These are phyloP conservation scores for Nakaseomyces bracarensis DNA, from an alignment of 1,139 yeast species.

Conservation along the genomic window DNA sequence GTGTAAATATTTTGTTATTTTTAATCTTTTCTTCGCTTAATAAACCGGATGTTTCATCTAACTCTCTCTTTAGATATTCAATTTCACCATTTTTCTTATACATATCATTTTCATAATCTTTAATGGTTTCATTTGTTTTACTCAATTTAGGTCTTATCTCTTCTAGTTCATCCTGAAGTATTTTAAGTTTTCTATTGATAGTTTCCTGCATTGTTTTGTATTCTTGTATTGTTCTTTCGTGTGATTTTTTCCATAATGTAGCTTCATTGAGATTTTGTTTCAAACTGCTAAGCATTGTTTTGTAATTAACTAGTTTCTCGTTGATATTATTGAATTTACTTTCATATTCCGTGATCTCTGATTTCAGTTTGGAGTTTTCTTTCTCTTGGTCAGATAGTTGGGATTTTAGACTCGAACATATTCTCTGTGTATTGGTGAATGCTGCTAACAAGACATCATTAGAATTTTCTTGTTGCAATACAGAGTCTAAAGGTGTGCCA, in stretches of 20 bases:
- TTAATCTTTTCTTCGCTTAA: slow-evolving; percentile 29
- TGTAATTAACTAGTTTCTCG: slow-evolving; percentile 18
- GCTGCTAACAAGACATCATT: slow-evolving; percentile 32
- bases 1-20: slow-evolving; percentile 21
- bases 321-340: slow-evolving; percentile 15
- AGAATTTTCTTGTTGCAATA: too few relatives aligned
- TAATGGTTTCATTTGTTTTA: slow-evolving; percentile 14
- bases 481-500: too few relatives aligned
- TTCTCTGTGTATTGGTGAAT: slow-evolving; percentile 29
- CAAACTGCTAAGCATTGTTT: slow-evolving; percentile 14
- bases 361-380: slow-evolving; percentile 22
- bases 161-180: slow-evolving; percentile 15
- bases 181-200: slow-evolving; percentile 17
- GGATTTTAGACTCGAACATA: slow-evolving; percentile 27
- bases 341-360: slow-evolving; percentile 16
- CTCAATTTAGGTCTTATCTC: slow-evolving; percentile 14
- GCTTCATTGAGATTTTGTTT: slow-evolving; percentile 17
- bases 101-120: slow-evolving; percentile 19
- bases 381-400: slow-evolving; percentile 23
- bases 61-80: slow-evolving; percentile 26
- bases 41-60: slow-evolving; percentile 30
- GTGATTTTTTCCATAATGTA: slow-evolving; percentile 16
- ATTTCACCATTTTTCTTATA: slow-evolving; percentile 24
- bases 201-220: slow-evolving; percentile 16
- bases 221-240: slow-evolving; percentile 17